Conservation (phyloP, 257 asterid species). For the Gentiana dahurica region DNA sequence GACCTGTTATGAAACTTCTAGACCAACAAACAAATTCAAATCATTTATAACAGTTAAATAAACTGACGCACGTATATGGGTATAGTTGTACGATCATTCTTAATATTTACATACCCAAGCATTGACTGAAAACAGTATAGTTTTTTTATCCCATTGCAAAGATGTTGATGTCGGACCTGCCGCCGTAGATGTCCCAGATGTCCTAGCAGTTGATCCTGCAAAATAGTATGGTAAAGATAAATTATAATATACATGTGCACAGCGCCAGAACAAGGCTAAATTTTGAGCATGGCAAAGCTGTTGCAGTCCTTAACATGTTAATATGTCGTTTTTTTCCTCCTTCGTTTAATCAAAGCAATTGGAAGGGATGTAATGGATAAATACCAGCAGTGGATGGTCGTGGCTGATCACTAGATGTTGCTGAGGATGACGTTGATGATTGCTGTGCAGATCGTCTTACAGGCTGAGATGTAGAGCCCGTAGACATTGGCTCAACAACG, state of each 20-base stretch:
- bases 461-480: slow-evolving; percentile 46
- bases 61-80: not conserved
- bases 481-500: slow-evolving; percentile 71
- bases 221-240: not conserved
- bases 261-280: not conserved
- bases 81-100: not conserved
- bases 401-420: slow-evolving; percentile 40
- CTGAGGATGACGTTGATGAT: slow-evolving; percentile 39
- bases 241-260: not conserved
- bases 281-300: not conserved
- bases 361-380: not conserved
- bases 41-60: not conserved
- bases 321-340: not conserved
- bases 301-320: not conserved
- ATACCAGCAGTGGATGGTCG: slow-evolving; percentile 54
- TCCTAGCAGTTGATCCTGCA: slow-evolving; percentile 62
- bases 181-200: slow-evolving; percentile 48
- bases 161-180: slow-evolving; percentile 49
- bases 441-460: slow-evolving; percentile 45
- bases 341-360: not conserved
- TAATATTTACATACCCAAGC: slow-evolving; percentile 69
- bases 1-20: not conserved
- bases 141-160: slow-evolving; percentile 64
- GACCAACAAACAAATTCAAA: not conserved
- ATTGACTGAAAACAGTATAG: slow-evolving; percentile 79